These are phyloP conservation scores for Fusarium albosuccineum DNA, from an alignment of 2,329 filamentous ascomycete species.

Conservation along the genomic window DNA sequence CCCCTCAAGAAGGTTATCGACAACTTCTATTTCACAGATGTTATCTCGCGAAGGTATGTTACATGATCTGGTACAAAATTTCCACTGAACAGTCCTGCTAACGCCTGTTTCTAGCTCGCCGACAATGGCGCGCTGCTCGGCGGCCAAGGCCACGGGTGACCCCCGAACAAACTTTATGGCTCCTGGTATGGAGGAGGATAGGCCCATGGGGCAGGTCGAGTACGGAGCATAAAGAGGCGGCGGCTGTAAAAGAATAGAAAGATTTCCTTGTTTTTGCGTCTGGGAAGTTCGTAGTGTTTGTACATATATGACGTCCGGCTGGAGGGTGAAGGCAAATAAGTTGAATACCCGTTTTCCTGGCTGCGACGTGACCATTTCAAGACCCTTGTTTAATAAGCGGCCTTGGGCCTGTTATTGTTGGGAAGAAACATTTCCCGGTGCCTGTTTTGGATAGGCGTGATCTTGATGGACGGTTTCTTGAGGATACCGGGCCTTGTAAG, in stretches of 20 bases:
- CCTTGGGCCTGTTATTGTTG: constrained; percentile 26
- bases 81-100: constrained; percentile 33
- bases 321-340: constrained; percentile 50
- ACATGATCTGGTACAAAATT: constrained; percentile 13
- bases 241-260: constrained; percentile 54
- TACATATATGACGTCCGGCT: constrained; percentile 56
- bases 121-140: constrained; percentile 98
- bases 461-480: neutral
- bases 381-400: constrained; percentile 6
- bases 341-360: constrained; percentile 45
- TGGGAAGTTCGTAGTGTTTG: constrained; percentile 52
- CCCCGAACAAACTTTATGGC: constrained; percentile 85
- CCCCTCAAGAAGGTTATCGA: constrained; percentile 88
- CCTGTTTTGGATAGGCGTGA: constrained; percentile 1
- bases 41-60: constrained; percentile 91
- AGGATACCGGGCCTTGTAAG: neutral
- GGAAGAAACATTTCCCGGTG: constrained; percentile 35
- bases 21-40: constrained; percentile 98
- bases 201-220: constrained; percentile 71
- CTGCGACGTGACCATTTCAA: constrained; percentile 35
- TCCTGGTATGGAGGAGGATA: constrained; percentile 74
- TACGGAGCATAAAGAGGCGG: constrained; percentile 64
- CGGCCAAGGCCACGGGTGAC: constrained; percentile 86
- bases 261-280: constrained; percentile 50
- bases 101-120: constrained; percentile 76